Conservation (phyloP, 495 filamentous ascomycete genomes). For the Alectoria sarmentosa region DNA sequence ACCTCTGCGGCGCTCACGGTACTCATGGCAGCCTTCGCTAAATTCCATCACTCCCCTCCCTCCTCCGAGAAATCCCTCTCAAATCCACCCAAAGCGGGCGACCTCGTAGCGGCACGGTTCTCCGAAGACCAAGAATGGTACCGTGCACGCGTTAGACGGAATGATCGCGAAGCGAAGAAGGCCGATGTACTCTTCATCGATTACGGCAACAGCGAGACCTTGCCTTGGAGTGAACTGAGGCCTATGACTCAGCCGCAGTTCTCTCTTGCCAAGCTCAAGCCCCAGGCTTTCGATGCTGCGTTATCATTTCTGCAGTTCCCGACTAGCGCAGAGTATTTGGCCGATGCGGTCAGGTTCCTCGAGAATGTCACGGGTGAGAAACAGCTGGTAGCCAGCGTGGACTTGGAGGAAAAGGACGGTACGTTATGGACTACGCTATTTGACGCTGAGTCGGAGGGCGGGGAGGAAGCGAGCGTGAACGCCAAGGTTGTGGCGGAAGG, state of each 20-base stretch:
- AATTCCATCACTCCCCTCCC: slow-evolving; percentile 68
- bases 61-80: slow-evolving; percentile 64
- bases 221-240: slow-evolving; percentile 76
- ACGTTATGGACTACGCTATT: slow-evolving; percentile 77
- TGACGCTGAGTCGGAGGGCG: slow-evolving; percentile 54
- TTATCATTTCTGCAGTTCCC: slow-evolving; percentile 90
- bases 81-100: slow-evolving; percentile 80
- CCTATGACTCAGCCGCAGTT: slow-evolving; percentile 74
- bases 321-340: slow-evolving; percentile 64
- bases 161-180: slow-evolving; percentile 81
- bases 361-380: slow-evolving; percentile 56
- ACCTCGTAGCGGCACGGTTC: slow-evolving; percentile 85
- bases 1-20: slow-evolving; percentile 67
- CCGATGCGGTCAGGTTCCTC: slow-evolving; percentile 67
- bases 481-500: slow-evolving; percentile 75
- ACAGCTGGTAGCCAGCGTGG: slow-evolving; percentile 83
- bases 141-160: slow-evolving; percentile 80
- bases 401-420: slow-evolving; percentile 69
- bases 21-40: slow-evolving; percentile 81
- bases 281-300: slow-evolving; percentile 80
- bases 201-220: slow-evolving; percentile 87
- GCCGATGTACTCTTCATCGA: slow-evolving; percentile 92
- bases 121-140: slow-evolving; percentile 88
- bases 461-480: slow-evolving; percentile 71
- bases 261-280: slow-evolving; percentile 64